A percentile compares a stretch with the other conserved stretches of the same genome.
Conservation (phyloP, 768 basidiomycete genomes). For the Boletus vermiculosoides region DNA sequence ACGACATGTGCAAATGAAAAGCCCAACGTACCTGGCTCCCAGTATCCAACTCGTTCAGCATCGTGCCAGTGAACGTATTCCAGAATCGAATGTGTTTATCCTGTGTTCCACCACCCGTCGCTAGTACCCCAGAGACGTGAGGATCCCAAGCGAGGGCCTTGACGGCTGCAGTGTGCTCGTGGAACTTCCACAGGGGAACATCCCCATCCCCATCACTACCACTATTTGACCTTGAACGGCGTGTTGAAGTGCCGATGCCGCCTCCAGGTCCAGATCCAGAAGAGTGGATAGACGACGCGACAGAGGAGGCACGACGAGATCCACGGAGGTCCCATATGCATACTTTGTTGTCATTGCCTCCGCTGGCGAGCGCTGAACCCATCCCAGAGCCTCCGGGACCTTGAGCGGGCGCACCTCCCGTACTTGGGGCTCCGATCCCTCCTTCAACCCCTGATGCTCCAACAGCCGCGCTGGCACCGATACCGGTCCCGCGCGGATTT, state of each 20-base stretch:
- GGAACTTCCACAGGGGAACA: slow-evolving; percentile 87
- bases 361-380: slow-evolving; percentile 75
- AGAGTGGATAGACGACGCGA: slow-evolving; percentile 25
- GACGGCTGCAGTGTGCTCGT: slow-evolving; percentile 95
- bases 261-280: slow-evolving; percentile 32
- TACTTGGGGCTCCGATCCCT: slow-evolving; percentile 19
- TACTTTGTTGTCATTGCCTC: slow-evolving; percentile 98
- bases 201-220: slow-evolving; percentile 41
- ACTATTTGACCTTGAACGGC: slow-evolving; percentile 27
- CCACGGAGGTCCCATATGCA: slow-evolving; percentile 94
- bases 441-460: slow-evolving; percentile 30
- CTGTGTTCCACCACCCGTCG: slow-evolving; percentile 97
- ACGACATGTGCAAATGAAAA: neutral
- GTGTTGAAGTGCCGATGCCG: slow-evolving; percentile 22
- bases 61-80: slow-evolving; percentile 85
- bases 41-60: slow-evolving; percentile 88
- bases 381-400: slow-evolving; percentile 33
- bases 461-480: neutral
- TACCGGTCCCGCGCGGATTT: slow-evolving; percentile 18
- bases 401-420: slow-evolving; percentile 26
- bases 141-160: slow-evolving; percentile 99
- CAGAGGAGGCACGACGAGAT: slow-evolving; percentile 39
- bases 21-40: slow-evolving; percentile 75
- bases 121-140: slow-evolving; percentile 85
- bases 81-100: slow-evolving; percentile 98